Evolutionary conservation across 2,329 filamentous ascomycete genomes (phyloP).

Genomic region (Pezicula carpinea): DNA sequence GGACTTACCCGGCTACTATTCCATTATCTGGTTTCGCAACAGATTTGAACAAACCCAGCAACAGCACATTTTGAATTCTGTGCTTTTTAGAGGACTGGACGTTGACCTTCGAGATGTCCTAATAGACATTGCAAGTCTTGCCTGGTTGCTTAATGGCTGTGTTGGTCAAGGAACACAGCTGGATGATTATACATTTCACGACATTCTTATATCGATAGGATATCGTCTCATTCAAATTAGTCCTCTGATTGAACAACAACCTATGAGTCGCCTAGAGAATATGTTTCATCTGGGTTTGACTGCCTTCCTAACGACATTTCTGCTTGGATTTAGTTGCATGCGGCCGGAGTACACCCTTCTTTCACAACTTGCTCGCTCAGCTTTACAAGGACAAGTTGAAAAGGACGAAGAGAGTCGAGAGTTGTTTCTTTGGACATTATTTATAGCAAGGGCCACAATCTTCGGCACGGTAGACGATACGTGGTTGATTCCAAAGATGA

Average conservation of each 20-base stretch:
- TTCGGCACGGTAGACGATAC: conserved; percentile 2
- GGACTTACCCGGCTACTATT: not conserved
- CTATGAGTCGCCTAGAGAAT: conserved; percentile 8
- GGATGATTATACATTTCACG: conserved; percentile 21
- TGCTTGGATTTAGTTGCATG: conserved; percentile 4
- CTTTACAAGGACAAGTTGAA: not conserved
- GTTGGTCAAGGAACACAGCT: conserved; percentile 13
- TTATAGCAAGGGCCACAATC: conserved; percentile 9
- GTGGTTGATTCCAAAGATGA: conserved; percentile 8
- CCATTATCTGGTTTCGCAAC: not conserved
- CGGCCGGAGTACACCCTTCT: conserved; percentile 10
- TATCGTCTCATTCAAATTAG: conserved; percentile 23
- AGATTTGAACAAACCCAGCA: not conserved
- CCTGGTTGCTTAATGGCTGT: conserved; percentile 17
- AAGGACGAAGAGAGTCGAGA: conserved; percentile 9
- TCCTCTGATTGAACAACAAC: conserved; percentile 3
- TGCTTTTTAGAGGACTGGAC: conserved; percentile 1
- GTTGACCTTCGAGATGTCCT: conserved; percentile 8
- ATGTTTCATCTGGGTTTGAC: conserved; percentile 23
- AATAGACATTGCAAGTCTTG: conserved; percentile 12
- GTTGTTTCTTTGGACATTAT: conserved; percentile 19
- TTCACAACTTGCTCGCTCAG: conserved; percentile 1
- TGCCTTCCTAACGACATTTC: conserved; percentile 24
- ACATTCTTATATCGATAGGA: conserved; percentile 19
- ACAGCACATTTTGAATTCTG: not conserved